Evolutionary conservation across 2,329 filamentous ascomycete species (phyloP).

Genomic region (Phaeosphaeriaceae sp.): DNA sequence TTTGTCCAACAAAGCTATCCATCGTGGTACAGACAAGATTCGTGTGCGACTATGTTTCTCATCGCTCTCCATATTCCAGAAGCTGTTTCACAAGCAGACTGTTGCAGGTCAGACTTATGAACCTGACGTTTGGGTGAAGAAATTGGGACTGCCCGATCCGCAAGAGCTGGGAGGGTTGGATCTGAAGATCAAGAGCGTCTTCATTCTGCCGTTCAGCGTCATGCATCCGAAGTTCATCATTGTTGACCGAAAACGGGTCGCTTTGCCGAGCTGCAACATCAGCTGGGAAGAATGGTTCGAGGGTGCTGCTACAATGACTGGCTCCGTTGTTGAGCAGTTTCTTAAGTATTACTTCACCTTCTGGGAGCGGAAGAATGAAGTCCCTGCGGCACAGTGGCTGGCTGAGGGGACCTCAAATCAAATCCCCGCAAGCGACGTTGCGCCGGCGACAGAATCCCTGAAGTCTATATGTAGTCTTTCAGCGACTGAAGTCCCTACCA

Average conservation of each 20-base stretch:
- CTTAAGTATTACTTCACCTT: conserved; percentile 71
- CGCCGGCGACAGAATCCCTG: neutral
- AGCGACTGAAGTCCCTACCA: conserved; percentile 54
- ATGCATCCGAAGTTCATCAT: conserved; percentile 87
- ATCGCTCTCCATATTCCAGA: conserved; percentile 74
- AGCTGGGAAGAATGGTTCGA: conserved; percentile 92
- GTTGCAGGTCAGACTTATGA: conserved; percentile 68
- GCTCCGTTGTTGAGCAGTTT: conserved; percentile 67
- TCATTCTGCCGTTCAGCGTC: conserved; percentile 81
- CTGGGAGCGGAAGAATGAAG: conserved; percentile 61
- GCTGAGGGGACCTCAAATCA: neutral
- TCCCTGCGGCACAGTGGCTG: conserved; percentile 6
- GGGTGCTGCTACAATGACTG: conserved; percentile 72
- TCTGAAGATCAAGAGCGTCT: conserved; percentile 76
- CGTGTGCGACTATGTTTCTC: conserved; percentile 79
- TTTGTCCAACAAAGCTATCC: conserved; percentile 61
- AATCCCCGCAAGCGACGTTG: neutral
- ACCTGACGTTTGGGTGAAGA: conserved; percentile 63
- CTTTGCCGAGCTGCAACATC: conserved; percentile 81
- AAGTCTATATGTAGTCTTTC: conserved; percentile 2
- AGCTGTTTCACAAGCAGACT: conserved; percentile 74
- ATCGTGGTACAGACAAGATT: conserved; percentile 52
- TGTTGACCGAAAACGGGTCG: conserved; percentile 70
- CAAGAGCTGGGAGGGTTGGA: conserved; percentile 67
- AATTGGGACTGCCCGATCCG: conserved; percentile 69